Base-by-base conservation (phyloP, 139 green algal genomes). In the Eudorina sp. region DNA sequence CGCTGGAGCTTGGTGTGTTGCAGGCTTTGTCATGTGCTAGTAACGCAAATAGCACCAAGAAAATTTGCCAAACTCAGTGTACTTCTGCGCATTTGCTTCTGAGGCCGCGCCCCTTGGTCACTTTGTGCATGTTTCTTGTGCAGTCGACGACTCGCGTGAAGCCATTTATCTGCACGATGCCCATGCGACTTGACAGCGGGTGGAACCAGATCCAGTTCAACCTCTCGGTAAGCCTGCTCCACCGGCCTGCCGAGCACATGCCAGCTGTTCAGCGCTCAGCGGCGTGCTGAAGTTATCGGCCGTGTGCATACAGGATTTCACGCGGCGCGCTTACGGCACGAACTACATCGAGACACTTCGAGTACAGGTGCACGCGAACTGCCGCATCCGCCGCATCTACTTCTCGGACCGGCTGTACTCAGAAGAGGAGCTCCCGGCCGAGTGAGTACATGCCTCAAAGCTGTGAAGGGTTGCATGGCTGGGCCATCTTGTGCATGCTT, bases 151-250 rank as follows among this genome's bases (percentile, higher is more conserved):
- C 97, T 9, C 93, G 97, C 9, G 97, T 99, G 60, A 99, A 98
- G 94, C 97, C 97, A 19, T 99, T 99, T 91, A 98, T 99, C 68
- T 99, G 97, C 93, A 99, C 97, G 9, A 99, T 99, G 97, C 97
- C 97, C 27, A 98, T 99, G 96, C 93, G 95, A n/a, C 93, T 99
- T 43, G 97, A 99, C 78, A 95, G 98, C 70, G 97, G 97, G 45
- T 99, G 97, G 97, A 99, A 99, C 90, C 96, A 99, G 91, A 97
- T 99, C 29, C 96, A 98, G 90, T 99, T 99, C 93, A 99, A 99
- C 91, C 94, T 99, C 46, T 92, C 93, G 46, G 81, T 87, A 51
- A 87, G 81, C 43, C 0, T 0, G 2, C 0, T n/a, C 38, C 13
- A 7, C 3, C 13, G 31, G 5, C 41, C 8, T 34, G 6, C 41